Base-by-base conservation (phyloP, 106 monocot genomes). In the Acanthochlamys bracteata region DNA sequence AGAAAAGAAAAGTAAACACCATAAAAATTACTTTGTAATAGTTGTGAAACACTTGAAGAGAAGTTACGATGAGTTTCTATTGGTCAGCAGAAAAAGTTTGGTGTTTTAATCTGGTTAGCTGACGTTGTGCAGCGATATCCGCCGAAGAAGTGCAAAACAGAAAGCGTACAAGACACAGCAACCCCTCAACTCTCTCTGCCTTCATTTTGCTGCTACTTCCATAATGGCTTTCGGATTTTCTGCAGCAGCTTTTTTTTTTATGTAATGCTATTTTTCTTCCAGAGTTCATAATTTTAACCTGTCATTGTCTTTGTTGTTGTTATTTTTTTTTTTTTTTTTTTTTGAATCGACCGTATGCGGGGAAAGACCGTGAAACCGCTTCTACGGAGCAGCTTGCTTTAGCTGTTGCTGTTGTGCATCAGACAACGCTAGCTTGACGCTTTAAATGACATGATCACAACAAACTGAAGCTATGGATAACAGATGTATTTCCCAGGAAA, bases 131-230 rank as follows among this genome's bases (percentile, higher is more conserved):
- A 59, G 47, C 33, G 43, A 69, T 27, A 25, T 68, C 24, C 23
- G 68, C 23, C 15, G 23, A 19, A 26, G 40, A 15, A 16, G 14
- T 22, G 15, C 4, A 7, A 25, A 76, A 76, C 76, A 70, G 76
- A 76, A 76, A 76, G 76, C 47, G 57, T 43, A 47, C 15, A 63
- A 11, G 60, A 60, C 60, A 33, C 3, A 16, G 26, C 0, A 60
- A 9, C 16, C 60, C 15, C 60, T 14, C 63, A 42, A 25, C 42
- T 22, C 42, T n/a, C 43, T 43, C 12, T 63, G 39, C 42, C 43
- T 20, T 63, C 41, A 41, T 17, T 41, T 20, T 16, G 7, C 41
- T n/a, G n/a, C n/a, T n/a, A n/a, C n/a, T n/a, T n/a, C n/a, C n/a
- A n/a, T n/a, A n/a, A n/a, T n/a, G n/a, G n/a, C n/a, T n/a, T n/a